Evolutionary conservation across 768 basidiomycete species (phyloP), one percentile per base, ranked within the genome.

Genomic region (Guyanaporus albipodus): DNA sequence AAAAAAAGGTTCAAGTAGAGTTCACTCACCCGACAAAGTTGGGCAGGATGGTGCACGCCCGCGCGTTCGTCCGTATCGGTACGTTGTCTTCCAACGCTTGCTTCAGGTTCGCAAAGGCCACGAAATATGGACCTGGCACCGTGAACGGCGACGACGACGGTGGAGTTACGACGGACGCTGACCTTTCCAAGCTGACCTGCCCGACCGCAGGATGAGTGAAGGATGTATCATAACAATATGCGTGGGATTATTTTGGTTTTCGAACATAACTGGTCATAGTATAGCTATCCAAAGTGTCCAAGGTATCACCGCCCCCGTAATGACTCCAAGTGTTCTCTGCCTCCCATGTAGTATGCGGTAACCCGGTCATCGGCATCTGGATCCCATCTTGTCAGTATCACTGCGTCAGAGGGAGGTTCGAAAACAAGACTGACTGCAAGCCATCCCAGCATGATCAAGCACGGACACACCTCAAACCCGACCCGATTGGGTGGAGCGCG

Each of bases 11-110:
- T 24, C 17, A 1, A 15, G 44, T 17, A 15, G 18, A 14, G n/a
- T 37, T 9, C 3, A 66, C 86, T 50, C 58, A 93, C 92, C 95
- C 95, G 39, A 98, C 91, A 57, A 95, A 97, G 56, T 91, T 93
- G 0, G 95, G 95, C 2, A 99, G 74, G 62, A 99, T 87, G 8
- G 94, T 96, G 56, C 93, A 97, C 10, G 87, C 73, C 49, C 95
- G 73, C 2, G 91, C 91, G 49, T 91, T 78, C 0, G 95, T 99
- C 58, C 80, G 79, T 60, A 99, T 92, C 0, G 92, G 82, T n/a
- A 80, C 74, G 67, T 89, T 89, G 66, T 84, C 83, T 49, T 81
- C 72, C 46, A 91, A 70, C 3, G 94, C 86, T 33, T 93, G 82
- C 24, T 81, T 77, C 48, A 98, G 73, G 58, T 89, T 87, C 4